phyloP scores from a whole-genome alignment of 2,329 filamentous ascomycete species.

The Metarhizium rileyi region DNA sequence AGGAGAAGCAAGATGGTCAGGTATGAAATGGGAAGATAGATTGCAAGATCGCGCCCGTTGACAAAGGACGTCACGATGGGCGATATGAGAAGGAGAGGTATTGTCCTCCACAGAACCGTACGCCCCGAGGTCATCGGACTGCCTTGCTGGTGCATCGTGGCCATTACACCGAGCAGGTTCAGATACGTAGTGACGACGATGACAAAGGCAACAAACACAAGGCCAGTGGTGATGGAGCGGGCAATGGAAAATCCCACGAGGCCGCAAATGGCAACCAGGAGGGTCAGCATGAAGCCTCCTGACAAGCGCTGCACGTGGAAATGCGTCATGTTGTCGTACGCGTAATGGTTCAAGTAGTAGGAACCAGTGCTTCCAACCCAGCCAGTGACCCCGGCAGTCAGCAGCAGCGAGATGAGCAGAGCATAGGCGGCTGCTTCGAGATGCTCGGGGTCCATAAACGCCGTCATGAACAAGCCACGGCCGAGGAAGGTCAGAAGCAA shows the following conservation, averaged over 20 bases:
- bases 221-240: slow-evolving; percentile 31
- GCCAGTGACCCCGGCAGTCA: slow-evolving; percentile 51
- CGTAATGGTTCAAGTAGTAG: slow-evolving; percentile 42
- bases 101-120: slow-evolving; percentile 41
- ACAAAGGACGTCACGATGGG: slow-evolving; percentile 46
- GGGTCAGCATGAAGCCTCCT: slow-evolving; percentile 34
- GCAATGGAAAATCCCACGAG: slow-evolving; percentile 39
- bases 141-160: slow-evolving; percentile 43
- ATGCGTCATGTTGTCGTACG: slow-evolving; percentile 31
- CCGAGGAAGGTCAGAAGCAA: slow-evolving; percentile 47
- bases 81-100: slow-evolving; percentile 46
- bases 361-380: slow-evolving; percentile 55
- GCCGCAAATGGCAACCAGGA: slow-evolving; percentile 31
- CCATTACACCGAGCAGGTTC: slow-evolving; percentile 42
- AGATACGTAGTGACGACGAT: slow-evolving; percentile 49
- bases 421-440: slow-evolving; percentile 44
- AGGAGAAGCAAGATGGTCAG: slow-evolving; percentile 41
- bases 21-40: slow-evolving; percentile 47
- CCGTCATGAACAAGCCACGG: slow-evolving; percentile 50
- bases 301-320: slow-evolving; percentile 34
- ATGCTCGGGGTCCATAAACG: slow-evolving; percentile 41
- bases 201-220: slow-evolving; percentile 51
- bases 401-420: slow-evolving; percentile 46
- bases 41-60: slow-evolving; percentile 39
- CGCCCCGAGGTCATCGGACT: slow-evolving; percentile 49